phyloP scores from a whole-genome alignment of 2,329 filamentous ascomycete species.

The Colletotrichum agaves region DNA sequence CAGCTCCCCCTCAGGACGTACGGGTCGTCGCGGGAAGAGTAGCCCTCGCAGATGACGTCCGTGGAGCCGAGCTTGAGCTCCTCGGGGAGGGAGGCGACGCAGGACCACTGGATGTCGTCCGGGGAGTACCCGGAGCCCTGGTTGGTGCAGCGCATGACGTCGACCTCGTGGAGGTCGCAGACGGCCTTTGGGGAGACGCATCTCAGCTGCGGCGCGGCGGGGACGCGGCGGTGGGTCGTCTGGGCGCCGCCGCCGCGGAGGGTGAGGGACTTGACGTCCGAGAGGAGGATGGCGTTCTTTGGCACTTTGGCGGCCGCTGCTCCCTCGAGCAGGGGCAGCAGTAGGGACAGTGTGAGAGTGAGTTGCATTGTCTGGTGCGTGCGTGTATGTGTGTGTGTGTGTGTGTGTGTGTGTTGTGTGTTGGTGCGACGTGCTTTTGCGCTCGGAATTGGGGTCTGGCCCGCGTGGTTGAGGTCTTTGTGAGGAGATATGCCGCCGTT shows the following conservation, averaged over 20 bases:
- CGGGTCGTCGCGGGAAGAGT: conserved; percentile 77
- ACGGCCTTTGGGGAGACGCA: conserved; percentile 76
- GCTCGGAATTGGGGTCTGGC: conserved; percentile 4
- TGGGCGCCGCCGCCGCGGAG: conserved; percentile 71
- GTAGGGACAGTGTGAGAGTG: conserved; percentile 34
- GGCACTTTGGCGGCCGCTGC: conserved; percentile 45
- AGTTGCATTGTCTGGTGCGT: conserved; percentile 43
- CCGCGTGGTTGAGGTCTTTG: conserved; percentile 4
- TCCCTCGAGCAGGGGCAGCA: conserved; percentile 31
- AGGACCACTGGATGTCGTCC: conserved; percentile 93
- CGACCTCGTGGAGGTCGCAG: conserved; percentile 77
- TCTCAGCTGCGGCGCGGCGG: conserved; percentile 80
- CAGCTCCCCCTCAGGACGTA: conserved; percentile 94
- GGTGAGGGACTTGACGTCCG: conserved; percentile 79
- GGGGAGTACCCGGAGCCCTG: conserved; percentile 80
- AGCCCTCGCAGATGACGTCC: conserved; percentile 94
- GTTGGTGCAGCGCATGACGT: conserved; percentile 91
- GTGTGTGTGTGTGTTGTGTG: not conserved
- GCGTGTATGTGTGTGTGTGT: not conserved
- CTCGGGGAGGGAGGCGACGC: conserved; percentile 70
- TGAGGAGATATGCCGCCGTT: not conserved
- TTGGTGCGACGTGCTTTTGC: not conserved
- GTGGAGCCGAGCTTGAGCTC: conserved; percentile 81
- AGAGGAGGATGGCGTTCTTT: conserved; percentile 66
- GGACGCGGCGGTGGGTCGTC: conserved; percentile 80